Conservation (phyloP, 768 basidiomycete genomes). For the Brasilioporus rufonigricans region DNA sequence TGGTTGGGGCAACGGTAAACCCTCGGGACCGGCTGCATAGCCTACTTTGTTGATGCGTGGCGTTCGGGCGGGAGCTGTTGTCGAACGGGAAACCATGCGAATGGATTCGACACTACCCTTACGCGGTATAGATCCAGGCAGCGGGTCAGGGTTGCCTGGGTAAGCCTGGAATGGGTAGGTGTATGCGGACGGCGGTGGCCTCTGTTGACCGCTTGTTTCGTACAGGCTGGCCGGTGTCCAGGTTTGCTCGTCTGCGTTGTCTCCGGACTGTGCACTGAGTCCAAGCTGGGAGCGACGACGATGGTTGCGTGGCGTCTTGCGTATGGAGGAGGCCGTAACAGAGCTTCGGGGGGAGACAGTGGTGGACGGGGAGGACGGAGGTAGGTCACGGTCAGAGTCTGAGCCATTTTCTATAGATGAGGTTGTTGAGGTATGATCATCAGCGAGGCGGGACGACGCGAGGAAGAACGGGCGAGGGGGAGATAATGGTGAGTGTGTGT, state of each 20-base stretch:
- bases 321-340: conserved; percentile 5
- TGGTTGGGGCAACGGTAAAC: conserved; percentile 43
- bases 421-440: conserved; percentile 19
- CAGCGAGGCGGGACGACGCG: conserved; percentile 15
- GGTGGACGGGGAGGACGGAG: conserved; percentile 18
- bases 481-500: conserved; percentile 19
- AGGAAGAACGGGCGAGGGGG: conserved; percentile 42
- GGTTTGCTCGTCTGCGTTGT: conserved; percentile 12
- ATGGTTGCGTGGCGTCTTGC: conserved; percentile 20
- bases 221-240: conserved; percentile 17
- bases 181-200: conserved; percentile 43
- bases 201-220: conserved; percentile 2
- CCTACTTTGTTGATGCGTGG: conserved; percentile 21
- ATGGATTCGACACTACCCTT: conserved; percentile 43
- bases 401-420: conserved; percentile 25
- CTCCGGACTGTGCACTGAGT: conserved; percentile 17
- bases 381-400: conserved; percentile 30
- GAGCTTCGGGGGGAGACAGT: conserved; percentile 17
- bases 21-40: conserved; percentile 13
- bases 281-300: conserved; percentile 29
- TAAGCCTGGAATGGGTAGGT: conserved; percentile 57
- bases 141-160: conserved; percentile 65
- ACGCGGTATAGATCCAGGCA: conserved; percentile 43
- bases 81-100: conserved; percentile 25
- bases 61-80: conserved; percentile 14